Evolutionary conservation across 345 rosid genomes (phyloP), one percentile per base, ranked within the genome.

Genomic region (Populus pruinosa): DNA sequence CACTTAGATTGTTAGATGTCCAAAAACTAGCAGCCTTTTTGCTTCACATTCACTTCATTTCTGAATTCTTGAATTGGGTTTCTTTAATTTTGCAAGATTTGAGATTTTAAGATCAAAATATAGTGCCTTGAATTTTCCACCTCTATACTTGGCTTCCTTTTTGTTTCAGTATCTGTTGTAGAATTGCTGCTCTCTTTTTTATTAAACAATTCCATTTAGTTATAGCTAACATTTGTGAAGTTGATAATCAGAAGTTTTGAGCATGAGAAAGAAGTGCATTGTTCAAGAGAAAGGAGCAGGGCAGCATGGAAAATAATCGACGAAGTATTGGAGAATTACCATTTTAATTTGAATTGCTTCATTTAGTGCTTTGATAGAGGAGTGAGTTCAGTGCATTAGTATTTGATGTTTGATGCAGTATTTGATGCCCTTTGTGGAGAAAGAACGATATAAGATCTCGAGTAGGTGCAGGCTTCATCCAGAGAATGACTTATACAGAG

Each of bases 371-470:
- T 25, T 53, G 29, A 31, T 14, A 36, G 31, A 35, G 29, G 16
- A 16, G 20, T 35, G 39, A 18, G 29, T 11, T 20, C 2, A 20
- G 6, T 27, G 5, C 10, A 31, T 18, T 59, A 12, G 2, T 38
- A 12, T 12, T 35, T 77, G 20, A 18, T 66, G 20, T 53, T 53
- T 67, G 66, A 21, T 75, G 80, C 78, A 81, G 84, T 81, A 81
- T 69, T 81, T 81, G 77, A 77, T 77, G 78, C 84, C 84, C 39
- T 81, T 81, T 77, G 81, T 77, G 23, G 79, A 77, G 71, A 81
- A 81, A 59, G 80, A 77, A 69, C 43, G 44, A 18, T 73, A 77
- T 73, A 50, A 53, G 66, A 61, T 81, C 39, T 38, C 81, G 21
- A 68, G 38, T 38, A 73, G 68, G 67, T 81, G 84, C 49, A 77